Base-by-base conservation (phyloP, 1,139 yeast genomes). In the Kluyveromyces marxianus region DNA sequence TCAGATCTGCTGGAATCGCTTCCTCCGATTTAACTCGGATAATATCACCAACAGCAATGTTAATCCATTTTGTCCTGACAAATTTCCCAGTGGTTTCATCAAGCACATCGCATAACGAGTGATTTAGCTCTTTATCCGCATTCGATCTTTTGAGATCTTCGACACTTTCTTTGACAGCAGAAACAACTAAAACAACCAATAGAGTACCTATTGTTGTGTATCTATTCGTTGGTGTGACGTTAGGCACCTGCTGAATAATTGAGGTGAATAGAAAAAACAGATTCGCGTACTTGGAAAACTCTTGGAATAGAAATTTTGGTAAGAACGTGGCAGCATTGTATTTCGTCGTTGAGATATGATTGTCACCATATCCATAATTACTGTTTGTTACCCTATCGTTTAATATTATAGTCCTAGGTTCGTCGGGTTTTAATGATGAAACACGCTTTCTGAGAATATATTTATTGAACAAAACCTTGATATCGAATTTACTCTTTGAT, bases 251-350 rank as follows among this genome's bases (percentile, higher is more conserved):
- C 69, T 94, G 99, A 55, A 94, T 92, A 37, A 79, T 75, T 3
- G 97, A 85, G 0, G 99, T 94, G 70, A 88, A 87, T 45, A 94
- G 69, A 65, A 94, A 94, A 67, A 94, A 94, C 65, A 94, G 71
- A 62, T 94, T 94, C 28, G 99, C 97, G 64, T 94, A 94, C 65
- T 92, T 94, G 52, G 97, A 86, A 66, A 94, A 94, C 66, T 94
- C 98, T 68, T 94, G 98, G 59, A 90, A 88, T 53, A 94, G 68
- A 62, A 94, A 94, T 63, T 94, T 94, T 21, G 98, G 98, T 46
- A 94, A 55, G 62, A 94, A 94, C 0, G 98, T 94, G 30, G 95
- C 96, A 50, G 81, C 68, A 64, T 92, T 94, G 70, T 94, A 94
- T 66, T 94, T 94, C n/a, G 98, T 90, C 3, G 99, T 94, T 39